phyloP scores from a whole-genome alignment of 1,139 yeast genomes.

The Candida tetrigidarum region DNA sequence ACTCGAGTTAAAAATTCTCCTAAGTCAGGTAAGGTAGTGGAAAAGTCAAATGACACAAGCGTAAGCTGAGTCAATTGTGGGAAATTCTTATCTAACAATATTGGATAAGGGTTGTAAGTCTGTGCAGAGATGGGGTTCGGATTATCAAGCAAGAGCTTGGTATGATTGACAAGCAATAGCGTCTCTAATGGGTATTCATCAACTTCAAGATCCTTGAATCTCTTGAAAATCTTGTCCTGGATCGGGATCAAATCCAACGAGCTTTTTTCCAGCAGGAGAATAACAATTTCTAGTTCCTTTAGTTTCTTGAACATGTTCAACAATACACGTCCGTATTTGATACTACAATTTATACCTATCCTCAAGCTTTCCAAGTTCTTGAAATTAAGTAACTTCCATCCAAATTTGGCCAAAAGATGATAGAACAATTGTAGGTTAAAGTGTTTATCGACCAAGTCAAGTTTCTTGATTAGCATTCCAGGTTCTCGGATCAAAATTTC shows the following conservation, averaged over 20 bases:
- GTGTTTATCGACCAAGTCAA: slow-evolving; percentile 30
- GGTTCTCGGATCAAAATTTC: slow-evolving; percentile 27
- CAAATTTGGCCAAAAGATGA: slow-evolving; percentile 27
- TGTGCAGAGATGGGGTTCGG: slow-evolving; percentile 14
- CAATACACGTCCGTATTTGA: slow-evolving; percentile 25
- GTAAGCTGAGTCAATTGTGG: slow-evolving; percentile 30
- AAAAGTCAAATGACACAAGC: slow-evolving; percentile 37
- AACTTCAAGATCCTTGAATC: slow-evolving; percentile 12
- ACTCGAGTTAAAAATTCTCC: slow-evolving; percentile 32
- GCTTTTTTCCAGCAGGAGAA: slow-evolving; percentile 19
- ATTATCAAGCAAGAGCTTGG: slow-evolving; percentile 21
- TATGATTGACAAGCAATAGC: slow-evolving; percentile 33
- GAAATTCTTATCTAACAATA: slow-evolving; percentile 25
- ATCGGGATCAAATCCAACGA: slow-evolving; percentile 25
- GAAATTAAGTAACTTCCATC: slow-evolving; percentile 32
- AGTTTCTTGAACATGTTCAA: slow-evolving; percentile 35
- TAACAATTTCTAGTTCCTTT: slow-evolving; percentile 26
- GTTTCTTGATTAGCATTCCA: slow-evolving; percentile 15
- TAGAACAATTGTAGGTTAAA: slow-evolving; percentile 31
- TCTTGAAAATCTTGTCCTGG: slow-evolving; percentile 22
- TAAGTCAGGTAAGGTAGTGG: slow-evolving; percentile 28
- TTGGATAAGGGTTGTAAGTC: slow-evolving; percentile 33
- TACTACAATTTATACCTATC: slow-evolving; percentile 31
- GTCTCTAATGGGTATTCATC: slow-evolving; percentile 19
- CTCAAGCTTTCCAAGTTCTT: slow-evolving; percentile 25